Evolutionary conservation across 768 basidiomycete genomes (phyloP).

Genomic region (Rhizopogon vinicolor): DNA sequence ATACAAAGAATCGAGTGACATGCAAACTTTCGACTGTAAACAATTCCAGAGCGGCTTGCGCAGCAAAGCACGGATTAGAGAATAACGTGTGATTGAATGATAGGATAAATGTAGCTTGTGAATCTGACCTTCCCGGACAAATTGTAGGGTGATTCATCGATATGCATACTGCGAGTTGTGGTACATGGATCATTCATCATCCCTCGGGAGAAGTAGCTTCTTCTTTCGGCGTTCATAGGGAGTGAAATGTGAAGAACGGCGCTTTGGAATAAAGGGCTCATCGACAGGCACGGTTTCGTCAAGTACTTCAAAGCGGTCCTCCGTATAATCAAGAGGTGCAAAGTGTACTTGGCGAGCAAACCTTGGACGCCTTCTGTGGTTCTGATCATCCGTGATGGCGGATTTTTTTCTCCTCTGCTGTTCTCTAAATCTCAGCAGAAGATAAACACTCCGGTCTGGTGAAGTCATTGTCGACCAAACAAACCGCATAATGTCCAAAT

Average conservation of each 20-base stretch:
- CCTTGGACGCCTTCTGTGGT: neutral
- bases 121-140: neutral
- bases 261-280: neutral
- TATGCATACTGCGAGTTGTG: neutral
- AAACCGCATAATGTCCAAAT: constrained; percentile 16
- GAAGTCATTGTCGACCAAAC: constrained; percentile 15
- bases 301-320: neutral
- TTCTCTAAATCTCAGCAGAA: neutral
- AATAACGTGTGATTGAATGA: neutral
- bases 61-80: neutral
- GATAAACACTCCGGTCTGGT: neutral
- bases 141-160: neutral
- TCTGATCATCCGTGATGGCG: neutral
- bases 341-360: constrained; percentile 11
- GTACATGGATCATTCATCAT: neutral
- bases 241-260: neutral
- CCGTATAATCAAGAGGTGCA: constrained; percentile 9
- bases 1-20: neutral
- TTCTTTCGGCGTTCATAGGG: neutral
- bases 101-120: neutral
- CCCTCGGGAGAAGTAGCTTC: neutral
- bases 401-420: neutral
- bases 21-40: neutral
- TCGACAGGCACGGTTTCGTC: neutral
- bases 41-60: neutral